These are phyloP conservation scores for Trichoderma erinaceum DNA, from an alignment of 495 filamentous ascomycete genomes.

Conservation along the genomic window DNA sequence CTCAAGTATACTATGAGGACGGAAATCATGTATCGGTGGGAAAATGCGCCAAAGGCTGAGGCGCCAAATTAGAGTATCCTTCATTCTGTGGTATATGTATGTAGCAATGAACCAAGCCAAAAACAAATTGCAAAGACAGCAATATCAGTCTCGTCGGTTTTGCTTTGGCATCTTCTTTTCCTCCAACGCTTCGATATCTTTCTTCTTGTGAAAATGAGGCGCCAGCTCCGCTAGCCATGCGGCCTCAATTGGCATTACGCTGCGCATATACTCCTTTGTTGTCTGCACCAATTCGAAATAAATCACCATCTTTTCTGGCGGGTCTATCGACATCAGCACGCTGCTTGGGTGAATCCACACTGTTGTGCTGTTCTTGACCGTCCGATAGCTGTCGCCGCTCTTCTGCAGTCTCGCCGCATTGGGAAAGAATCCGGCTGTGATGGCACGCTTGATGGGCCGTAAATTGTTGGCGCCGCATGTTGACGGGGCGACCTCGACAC, in stretches of 20 bases:
- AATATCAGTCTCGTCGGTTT: not conserved
- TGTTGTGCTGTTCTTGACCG: conserved; percentile 83
- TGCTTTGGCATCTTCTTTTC: conserved; percentile 56
- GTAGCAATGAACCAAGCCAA: not conserved
- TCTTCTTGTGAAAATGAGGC: conserved; percentile 92
- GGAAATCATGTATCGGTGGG: conserved; percentile 64
- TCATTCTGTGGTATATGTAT: not conserved
- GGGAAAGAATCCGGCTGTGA: conserved; percentile 90
- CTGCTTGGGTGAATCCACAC: conserved; percentile 87
- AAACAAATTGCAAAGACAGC: not conserved
- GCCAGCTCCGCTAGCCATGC: conserved; percentile 89
- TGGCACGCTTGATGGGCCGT: conserved; percentile 73
- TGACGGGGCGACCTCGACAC: conserved; percentile 75
- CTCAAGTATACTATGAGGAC: conserved; percentile 72
- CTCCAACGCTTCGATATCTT: conserved; percentile 75
- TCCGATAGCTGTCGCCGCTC: conserved; percentile 86
- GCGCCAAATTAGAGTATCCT: not conserved
- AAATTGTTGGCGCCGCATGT: conserved; percentile 64
- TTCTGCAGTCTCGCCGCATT: conserved; percentile 84
- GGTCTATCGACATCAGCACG: conserved; percentile 73
- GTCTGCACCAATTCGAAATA: conserved; percentile 92
- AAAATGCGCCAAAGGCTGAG: not conserved
- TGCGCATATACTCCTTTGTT: conserved; percentile 90
- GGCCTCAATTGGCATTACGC: conserved; percentile 73
- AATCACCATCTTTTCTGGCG: conserved; percentile 71